These are phyloP conservation scores for Gossypium gossypioides DNA, from an alignment of 441 rosid genomes.

Conservation along the genomic window DNA sequence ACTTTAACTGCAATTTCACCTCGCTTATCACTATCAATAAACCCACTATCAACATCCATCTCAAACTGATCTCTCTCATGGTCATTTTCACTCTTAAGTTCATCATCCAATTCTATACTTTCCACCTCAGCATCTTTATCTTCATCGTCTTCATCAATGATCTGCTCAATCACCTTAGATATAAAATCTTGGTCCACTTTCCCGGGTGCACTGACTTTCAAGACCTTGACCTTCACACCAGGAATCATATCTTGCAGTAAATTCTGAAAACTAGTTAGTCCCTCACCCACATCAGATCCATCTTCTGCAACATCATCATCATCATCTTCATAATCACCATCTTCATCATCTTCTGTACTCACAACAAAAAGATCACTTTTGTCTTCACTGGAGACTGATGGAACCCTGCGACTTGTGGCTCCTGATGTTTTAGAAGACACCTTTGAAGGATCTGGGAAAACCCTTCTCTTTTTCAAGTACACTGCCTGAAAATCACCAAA, in stretches of 20 bases:
- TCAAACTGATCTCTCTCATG: slow-evolving; percentile 49
- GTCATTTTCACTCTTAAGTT: slow-evolving; percentile 42
- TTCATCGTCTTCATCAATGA: slow-evolving; percentile 55
- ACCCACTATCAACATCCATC: slow-evolving; percentile 42
- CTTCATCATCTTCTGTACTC: slow-evolving; percentile 54
- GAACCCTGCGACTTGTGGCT: slow-evolving; percentile 32
- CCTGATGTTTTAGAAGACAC: slow-evolving; percentile 35
- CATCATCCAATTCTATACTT: slow-evolving; percentile 31
- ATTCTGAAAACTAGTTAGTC: slow-evolving; percentile 61
- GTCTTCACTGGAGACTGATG: slow-evolving; percentile 52
- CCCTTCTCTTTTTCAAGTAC: slow-evolving; percentile 57
- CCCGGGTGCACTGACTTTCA: slow-evolving; percentile 70
- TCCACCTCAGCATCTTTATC: slow-evolving; percentile 47
- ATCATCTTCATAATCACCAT: slow-evolving; percentile 42
- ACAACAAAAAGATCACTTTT: slow-evolving; percentile 41
- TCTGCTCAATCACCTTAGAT: slow-evolving; percentile 76
- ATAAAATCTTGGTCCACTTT: slow-evolving; percentile 77
- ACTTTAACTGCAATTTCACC: slow-evolving; percentile 69
- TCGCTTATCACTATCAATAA: slow-evolving; percentile 45
- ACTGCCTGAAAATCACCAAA: slow-evolving; percentile 55
- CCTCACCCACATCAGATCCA: slow-evolving; percentile 63
- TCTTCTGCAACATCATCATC: slow-evolving; percentile 62
- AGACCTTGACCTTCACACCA: slow-evolving; percentile 72
- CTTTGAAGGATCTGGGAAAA: slow-evolving; percentile 35
- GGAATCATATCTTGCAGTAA: slow-evolving; percentile 82